These are phyloP conservation scores for Beverwykella pulmonaria DNA, from an alignment of 495 filamentous ascomycete genomes.

Conservation along the genomic window DNA sequence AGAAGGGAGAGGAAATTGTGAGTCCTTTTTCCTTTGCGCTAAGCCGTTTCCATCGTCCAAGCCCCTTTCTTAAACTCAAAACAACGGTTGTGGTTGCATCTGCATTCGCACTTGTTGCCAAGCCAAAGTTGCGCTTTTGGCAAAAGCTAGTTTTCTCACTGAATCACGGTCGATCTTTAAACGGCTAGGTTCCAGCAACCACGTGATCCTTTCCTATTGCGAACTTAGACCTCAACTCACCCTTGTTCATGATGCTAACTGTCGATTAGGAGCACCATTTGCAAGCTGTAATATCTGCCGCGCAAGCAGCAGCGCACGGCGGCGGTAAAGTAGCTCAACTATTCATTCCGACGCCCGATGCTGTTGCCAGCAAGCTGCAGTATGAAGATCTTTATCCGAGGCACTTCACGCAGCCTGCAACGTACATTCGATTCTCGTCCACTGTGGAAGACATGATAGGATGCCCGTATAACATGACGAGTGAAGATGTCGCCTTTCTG, in stretches of 20 bases:
- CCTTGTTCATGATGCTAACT: slow-evolving; percentile 6
- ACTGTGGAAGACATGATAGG: slow-evolving; percentile 93
- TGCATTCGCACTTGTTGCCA: neutral
- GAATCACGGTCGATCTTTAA: neutral
- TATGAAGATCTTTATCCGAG: slow-evolving; percentile 88
- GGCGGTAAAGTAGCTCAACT: slow-evolving; percentile 72
- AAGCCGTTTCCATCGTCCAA: slow-evolving; percentile 42
- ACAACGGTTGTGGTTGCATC: neutral
- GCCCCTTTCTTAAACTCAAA: neutral
- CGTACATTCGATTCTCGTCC: slow-evolving; percentile 96
- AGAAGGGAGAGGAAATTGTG: slow-evolving; percentile 95
- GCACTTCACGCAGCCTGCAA: slow-evolving; percentile 76
- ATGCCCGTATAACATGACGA: slow-evolving; percentile 87
- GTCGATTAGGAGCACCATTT: slow-evolving; percentile 94
- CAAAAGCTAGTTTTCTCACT: neutral
- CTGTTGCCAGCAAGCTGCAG: slow-evolving; percentile 68
- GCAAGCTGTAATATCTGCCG: slow-evolving; percentile 83
- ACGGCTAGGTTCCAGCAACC: neutral
- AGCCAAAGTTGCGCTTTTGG: neutral
- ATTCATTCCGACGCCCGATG: slow-evolving; percentile 86
- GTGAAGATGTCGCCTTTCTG: slow-evolving; percentile 84
- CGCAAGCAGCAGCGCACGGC: slow-evolving; percentile 60
- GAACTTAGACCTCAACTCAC: neutral
- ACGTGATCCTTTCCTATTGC: neutral
- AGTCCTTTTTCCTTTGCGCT: slow-evolving; percentile 54